phyloP scores from a whole-genome alignment of 2,329 filamentous ascomycete species.

The Colletotrichum echinochloae region DNA sequence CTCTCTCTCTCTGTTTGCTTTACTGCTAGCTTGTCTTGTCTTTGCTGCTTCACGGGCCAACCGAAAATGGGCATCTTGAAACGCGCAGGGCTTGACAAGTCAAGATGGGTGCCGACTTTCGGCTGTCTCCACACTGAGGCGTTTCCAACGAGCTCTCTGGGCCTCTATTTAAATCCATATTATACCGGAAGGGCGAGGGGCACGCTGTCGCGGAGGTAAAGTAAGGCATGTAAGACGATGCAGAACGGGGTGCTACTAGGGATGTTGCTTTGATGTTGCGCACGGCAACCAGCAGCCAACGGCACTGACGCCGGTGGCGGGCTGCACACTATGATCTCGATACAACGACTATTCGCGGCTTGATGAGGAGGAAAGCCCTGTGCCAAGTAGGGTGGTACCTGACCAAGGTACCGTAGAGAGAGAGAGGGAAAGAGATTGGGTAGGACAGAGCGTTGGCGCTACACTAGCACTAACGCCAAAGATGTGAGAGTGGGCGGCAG shows the following conservation, averaged over 20 bases:
- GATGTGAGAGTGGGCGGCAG: conserved; percentile 13
- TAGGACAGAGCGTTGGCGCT: background rate
- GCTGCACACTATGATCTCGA: conserved; percentile 33
- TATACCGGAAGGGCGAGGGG: background rate
- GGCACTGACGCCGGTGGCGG: background rate
- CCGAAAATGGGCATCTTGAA: conserved; percentile 20
- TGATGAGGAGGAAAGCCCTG: background rate
- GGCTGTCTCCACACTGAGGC: conserved; percentile 4
- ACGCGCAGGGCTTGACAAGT: conserved; percentile 34
- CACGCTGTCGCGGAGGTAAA: background rate
- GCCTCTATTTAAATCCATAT: background rate
- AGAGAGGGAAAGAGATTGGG: background rate
- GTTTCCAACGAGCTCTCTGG: conserved; percentile 8
- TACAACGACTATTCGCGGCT: background rate
- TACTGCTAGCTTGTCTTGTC: background rate
- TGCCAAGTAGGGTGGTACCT: background rate
- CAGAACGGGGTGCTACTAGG: conserved; percentile 1
- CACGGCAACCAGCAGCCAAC: conserved; percentile 35
- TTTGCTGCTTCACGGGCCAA: background rate
- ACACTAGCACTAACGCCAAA: conserved; percentile 15
- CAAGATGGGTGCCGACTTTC: conserved; percentile 17
- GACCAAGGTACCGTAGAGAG: background rate
- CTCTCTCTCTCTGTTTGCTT: background rate
- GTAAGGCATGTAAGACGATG: conserved; percentile 3
- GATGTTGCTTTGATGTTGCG: conserved; percentile 36